Evolutionary conservation across 2,329 filamentous ascomycete species (phyloP).

Genomic region (Claviceps purpurea): DNA sequence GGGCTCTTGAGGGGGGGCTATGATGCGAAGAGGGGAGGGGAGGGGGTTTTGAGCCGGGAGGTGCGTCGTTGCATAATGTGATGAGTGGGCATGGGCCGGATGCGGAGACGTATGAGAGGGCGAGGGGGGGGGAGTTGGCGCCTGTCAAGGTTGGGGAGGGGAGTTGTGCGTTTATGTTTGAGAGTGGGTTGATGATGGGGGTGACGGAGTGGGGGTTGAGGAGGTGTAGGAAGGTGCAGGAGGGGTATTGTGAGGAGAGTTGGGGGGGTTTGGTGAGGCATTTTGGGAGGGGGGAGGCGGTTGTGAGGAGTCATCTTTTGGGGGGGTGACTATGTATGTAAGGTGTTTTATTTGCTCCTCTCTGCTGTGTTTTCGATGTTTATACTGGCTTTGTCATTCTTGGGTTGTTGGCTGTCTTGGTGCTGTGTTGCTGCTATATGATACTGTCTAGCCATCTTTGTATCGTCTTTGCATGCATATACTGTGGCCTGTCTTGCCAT

Average conservation of each 20-base stretch:
- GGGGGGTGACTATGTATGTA: background rate
- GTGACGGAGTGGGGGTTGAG: constrained; percentile 57
- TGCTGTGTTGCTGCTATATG: too few relatives aligned
- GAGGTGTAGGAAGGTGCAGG: constrained; percentile 44
- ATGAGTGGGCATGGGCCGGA: constrained; percentile 57
- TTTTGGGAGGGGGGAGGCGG: constrained; percentile 32
- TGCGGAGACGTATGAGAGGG: constrained; percentile 40
- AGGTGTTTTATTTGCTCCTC: background rate
- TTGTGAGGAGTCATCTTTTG: constrained; percentile 14
- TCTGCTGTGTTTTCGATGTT: background rate
- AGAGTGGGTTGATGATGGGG: constrained; percentile 56
- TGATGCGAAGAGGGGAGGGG: constrained; percentile 43
- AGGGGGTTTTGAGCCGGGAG: constrained; percentile 42
- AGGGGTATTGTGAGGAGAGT: constrained; percentile 48
- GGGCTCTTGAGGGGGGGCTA: constrained; percentile 44
- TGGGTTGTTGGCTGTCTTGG: too few relatives aligned
- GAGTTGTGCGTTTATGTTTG: constrained; percentile 58
- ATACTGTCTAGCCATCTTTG: too few relatives aligned
- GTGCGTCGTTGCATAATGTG: constrained; percentile 52
- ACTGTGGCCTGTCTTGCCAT: too few relatives aligned
- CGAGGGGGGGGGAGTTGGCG: constrained; percentile 37
- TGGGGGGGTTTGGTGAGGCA: constrained; percentile 58
- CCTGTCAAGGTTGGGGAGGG: constrained; percentile 46
- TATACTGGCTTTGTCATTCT: too few relatives aligned
- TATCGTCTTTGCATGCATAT: too few relatives aligned